A percentile compares a stretch with the other conserved stretches of the same genome.
These are phyloP conservation scores for Beauveria rudraprayagi DNA, from an alignment of 2,329 filamentous ascomycete species.

Conservation along the genomic window DNA sequence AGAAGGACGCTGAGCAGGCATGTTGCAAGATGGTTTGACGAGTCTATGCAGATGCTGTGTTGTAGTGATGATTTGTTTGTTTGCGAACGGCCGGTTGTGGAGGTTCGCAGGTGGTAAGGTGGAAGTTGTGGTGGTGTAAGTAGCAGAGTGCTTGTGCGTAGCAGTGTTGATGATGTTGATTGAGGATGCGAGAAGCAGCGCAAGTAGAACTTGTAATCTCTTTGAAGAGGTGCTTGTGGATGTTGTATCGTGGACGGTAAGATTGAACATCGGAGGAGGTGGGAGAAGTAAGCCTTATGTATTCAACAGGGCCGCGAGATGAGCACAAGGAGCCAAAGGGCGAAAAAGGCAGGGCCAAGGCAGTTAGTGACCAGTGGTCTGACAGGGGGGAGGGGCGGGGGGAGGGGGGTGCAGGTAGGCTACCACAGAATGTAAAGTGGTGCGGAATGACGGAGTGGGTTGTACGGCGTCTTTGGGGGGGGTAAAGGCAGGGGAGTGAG, in stretches of 20 bases:
- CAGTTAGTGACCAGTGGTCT: neutral
- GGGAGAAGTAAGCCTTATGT: constrained; percentile 11
- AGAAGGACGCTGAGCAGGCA: constrained; percentile 55
- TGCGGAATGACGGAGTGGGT: constrained; percentile 7
- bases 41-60: constrained; percentile 1
- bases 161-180: neutral
- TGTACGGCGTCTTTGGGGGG: neutral
- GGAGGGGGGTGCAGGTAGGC: neutral
- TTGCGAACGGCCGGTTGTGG: constrained; percentile 1
- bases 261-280: neutral
- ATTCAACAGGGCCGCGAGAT: constrained; percentile 1
- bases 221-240: neutral
- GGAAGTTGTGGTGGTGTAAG: neutral
- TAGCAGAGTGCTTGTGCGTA: neutral
- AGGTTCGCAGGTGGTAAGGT: neutral
- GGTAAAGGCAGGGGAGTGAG: neutral
- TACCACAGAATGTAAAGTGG: neutral
- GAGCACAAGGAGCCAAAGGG: neutral
- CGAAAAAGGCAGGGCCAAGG: constrained; percentile 4
- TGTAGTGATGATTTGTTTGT: constrained; percentile 14
- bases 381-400: neutral
- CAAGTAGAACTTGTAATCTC: neutral
- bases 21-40: constrained; percentile 22
- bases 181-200: neutral
- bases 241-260: constrained; percentile 1